Evolutionary conservation across 2,329 filamentous ascomycete species (phyloP).

Genomic region (Fusarium multiceps): DNA sequence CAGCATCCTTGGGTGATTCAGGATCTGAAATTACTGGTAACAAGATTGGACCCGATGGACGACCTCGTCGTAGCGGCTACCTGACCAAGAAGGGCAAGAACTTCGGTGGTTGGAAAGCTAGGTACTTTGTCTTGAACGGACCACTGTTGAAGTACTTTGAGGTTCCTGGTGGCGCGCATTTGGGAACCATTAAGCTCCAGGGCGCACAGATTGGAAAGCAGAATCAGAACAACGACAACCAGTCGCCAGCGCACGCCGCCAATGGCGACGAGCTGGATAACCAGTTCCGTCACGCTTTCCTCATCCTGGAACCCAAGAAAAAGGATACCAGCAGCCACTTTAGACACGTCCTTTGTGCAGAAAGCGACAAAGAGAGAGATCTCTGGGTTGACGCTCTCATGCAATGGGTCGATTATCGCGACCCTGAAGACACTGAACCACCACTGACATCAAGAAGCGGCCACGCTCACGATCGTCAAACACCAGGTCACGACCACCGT

Average conservation of each 20-base stretch:
- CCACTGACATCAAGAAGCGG: slow-evolving; percentile 43
- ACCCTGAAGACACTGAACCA: slow-evolving; percentile 63
- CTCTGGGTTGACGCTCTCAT: slow-evolving; percentile 92
- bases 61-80: slow-evolving; percentile 85
- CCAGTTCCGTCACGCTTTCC: slow-evolving; percentile 95
- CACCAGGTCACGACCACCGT: slow-evolving; percentile 43
- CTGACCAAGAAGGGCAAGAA: slow-evolving; percentile 98
- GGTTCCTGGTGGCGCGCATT: slow-evolving; percentile 85
- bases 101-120: slow-evolving; percentile 97
- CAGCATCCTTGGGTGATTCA: slow-evolving; percentile 46
- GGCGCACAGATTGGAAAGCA: slow-evolving; percentile 96
- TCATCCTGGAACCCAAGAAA: slow-evolving; percentile 94
- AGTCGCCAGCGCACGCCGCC: slow-evolving; percentile 67
- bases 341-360: slow-evolving; percentile 93
- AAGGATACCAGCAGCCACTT: slow-evolving; percentile 91
- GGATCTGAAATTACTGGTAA: slow-evolving; percentile 47
- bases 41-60: slow-evolving; percentile 68
- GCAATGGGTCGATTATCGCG: slow-evolving; percentile 84
- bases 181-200: slow-evolving; percentile 92
- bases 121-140: slow-evolving; percentile 71
- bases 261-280: slow-evolving; percentile 83
- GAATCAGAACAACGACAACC: slow-evolving; percentile 62
- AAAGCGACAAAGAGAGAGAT: slow-evolving; percentile 92
- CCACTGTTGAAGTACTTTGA: slow-evolving; percentile 89
- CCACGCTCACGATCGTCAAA: slow-evolving; percentile 54